Percentiles rank a stretch among this genome's conserved stretches.
These are phyloP conservation scores for Leccinum fibrillosum DNA, from an alignment of 768 basidiomycete genomes.

Conservation along the genomic window DNA sequence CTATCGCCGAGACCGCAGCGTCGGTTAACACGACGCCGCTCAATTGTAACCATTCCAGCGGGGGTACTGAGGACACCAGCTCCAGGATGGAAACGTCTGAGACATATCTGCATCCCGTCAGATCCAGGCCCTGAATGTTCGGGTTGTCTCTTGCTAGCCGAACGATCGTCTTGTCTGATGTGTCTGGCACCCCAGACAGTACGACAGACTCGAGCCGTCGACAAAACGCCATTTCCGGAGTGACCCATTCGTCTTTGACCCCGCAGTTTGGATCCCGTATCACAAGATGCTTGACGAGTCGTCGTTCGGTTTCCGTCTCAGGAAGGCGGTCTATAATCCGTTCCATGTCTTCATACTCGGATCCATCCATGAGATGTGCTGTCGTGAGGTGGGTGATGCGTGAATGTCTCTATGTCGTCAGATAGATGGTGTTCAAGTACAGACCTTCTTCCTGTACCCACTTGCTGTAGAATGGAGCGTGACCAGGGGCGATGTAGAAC, in stretches of 20 bases:
- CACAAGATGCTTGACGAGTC: slow-evolving; percentile 56
- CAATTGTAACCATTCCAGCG: slow-evolving; percentile 72
- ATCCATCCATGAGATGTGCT: slow-evolving; percentile 21
- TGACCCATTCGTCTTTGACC: slow-evolving; percentile 61
- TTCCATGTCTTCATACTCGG: slow-evolving; percentile 50
- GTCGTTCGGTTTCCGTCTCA: slow-evolving; percentile 51
- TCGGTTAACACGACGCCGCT: slow-evolving; percentile 65
- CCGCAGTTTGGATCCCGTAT: slow-evolving; percentile 40
- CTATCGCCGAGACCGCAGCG: slow-evolving; percentile 61
- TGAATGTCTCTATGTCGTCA: slow-evolving; percentile 2
- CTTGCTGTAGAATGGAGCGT: background rate
- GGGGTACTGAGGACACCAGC: slow-evolving; percentile 62
- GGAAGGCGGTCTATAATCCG: slow-evolving; percentile 60
- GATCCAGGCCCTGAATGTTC: slow-evolving; percentile 70
- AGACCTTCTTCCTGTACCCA: background rate
- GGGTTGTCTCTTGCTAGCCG: slow-evolving; percentile 59
- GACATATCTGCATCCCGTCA: slow-evolving; percentile 71
- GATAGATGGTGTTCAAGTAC: background rate
- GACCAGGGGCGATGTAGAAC: background rate
- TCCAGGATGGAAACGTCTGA: slow-evolving; percentile 77
- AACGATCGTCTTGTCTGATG: slow-evolving; percentile 67
- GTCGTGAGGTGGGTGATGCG: background rate
- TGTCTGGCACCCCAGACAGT: slow-evolving; percentile 63
- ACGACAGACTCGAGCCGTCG: slow-evolving; percentile 66
- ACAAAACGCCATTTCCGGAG: slow-evolving; percentile 52